Evolutionary conservation across 129 eudicot genomes (phyloP).

Genomic region (Pseudognaphalium luteoalbum): DNA sequence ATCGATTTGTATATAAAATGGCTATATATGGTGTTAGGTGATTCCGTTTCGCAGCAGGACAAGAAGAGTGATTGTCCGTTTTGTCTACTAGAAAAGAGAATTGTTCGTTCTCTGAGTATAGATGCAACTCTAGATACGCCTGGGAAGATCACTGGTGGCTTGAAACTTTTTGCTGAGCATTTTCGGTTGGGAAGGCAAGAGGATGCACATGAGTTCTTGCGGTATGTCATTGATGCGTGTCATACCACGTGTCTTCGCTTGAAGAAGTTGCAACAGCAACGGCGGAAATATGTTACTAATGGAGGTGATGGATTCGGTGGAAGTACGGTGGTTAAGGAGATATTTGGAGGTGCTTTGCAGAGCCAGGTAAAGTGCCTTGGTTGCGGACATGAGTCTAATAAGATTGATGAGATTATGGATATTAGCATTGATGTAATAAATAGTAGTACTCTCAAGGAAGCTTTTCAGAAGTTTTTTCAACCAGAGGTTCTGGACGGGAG

Average conservation of each 20-base stretch:
- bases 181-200: constrained; percentile 86
- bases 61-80: constrained; percentile 87
- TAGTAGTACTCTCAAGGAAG: constrained; percentile 65
- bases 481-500: constrained; percentile 89
- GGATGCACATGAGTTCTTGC: constrained; percentile 94
- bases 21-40: constrained; percentile 46
- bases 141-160: constrained; percentile 55
- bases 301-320: constrained; percentile 43
- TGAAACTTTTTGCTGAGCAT: constrained; percentile 70
- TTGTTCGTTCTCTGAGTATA: constrained; percentile 58
- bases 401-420: constrained; percentile 99
- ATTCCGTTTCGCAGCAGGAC: constrained; percentile 49
- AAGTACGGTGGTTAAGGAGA: constrained; percentile 75
- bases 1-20: background rate
- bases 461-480: constrained; percentile 83
- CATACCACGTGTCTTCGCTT: constrained; percentile 82
- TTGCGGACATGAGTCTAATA: constrained; percentile 91
- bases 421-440: constrained; percentile 73
- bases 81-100: constrained; percentile 82
- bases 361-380: constrained; percentile 94
- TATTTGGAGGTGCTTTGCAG: constrained; percentile 94
- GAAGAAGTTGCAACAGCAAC: constrained; percentile 71
- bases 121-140: constrained; percentile 69
- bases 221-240: constrained; percentile 90
- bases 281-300: constrained; percentile 36